phyloP scores from a whole-genome alignment of 768 basidiomycete genomes.

The Amanita muscaria region DNA sequence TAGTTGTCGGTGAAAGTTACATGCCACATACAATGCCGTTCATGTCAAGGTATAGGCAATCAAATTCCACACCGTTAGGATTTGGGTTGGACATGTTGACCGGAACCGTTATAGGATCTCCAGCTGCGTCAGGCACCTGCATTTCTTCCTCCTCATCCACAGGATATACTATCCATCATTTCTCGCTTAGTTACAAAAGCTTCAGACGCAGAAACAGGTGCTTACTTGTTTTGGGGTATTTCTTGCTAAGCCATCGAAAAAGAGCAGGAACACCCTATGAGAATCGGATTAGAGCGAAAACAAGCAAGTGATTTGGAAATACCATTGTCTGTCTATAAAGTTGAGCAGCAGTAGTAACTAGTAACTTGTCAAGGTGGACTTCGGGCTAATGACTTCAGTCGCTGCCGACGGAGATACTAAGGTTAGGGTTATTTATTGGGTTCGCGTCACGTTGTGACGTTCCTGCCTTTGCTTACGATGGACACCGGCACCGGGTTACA shows the following conservation, averaged over 20 bases:
- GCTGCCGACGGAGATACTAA: not conserved
- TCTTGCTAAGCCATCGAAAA: constrained; percentile 97
- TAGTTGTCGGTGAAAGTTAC: constrained; percentile 1
- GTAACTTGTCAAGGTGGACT: too few species aligned
- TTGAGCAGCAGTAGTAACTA: too few species aligned
- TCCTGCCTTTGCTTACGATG: not conserved
- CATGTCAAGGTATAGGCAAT: constrained; percentile 98
- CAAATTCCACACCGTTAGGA: constrained; percentile 94
- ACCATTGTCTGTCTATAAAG: not conserved
- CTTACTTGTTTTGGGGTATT: constrained; percentile 95
- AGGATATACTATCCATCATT: constrained; percentile 42
- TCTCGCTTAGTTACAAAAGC: not conserved
- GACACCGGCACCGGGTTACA: not conserved
- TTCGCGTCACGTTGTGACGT: too few species aligned
- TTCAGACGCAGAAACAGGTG: constrained; percentile 10
- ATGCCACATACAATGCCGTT: constrained; percentile 79
- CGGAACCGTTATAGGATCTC: constrained; percentile 60
- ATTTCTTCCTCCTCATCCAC: constrained; percentile 82
- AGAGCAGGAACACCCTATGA: constrained; percentile 91
- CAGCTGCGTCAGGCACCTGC: constrained; percentile 58
- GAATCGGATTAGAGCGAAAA: not conserved
- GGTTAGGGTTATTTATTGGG: constrained; percentile 11
- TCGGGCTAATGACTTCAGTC: too few species aligned
- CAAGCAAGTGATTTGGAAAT: not conserved
- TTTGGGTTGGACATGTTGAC: constrained; percentile 75